Percentiles rank a stretch among this genome's conserved stretches.
Evolutionary conservation across 306 rosid species (phyloP).

Genomic region (Prunus mume): DNA sequence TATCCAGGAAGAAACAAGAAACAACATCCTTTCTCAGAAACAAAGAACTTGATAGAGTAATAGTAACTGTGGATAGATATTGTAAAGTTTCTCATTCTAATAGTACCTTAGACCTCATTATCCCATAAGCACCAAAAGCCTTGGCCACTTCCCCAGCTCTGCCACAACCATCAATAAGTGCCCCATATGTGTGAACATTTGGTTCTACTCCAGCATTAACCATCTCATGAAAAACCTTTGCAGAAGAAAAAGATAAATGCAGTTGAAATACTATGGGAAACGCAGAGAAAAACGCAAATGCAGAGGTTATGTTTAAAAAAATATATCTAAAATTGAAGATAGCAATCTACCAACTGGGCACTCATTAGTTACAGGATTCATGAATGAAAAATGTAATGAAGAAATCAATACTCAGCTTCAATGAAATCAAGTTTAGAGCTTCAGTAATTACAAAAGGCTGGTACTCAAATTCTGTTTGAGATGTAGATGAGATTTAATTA

Average conservation of each 20-base stretch:
- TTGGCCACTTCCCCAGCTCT: slow-evolving; percentile 96
- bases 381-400: not conserved
- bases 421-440: not conserved
- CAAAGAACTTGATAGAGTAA: slow-evolving; percentile 12
- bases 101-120: slow-evolving; percentile 95
- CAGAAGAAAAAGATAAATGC: slow-evolving; percentile 11
- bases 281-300: slow-evolving; percentile 13
- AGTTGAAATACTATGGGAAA: slow-evolving; percentile 17
- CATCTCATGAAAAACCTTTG: slow-evolving; percentile 86
- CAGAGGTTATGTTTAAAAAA: slow-evolving; percentile 3
- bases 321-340: not conserved
- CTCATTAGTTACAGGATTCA: not conserved
- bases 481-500: not conserved
- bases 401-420: not conserved
- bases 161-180: slow-evolving; percentile 97
- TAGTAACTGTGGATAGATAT: slow-evolving; percentile 7
- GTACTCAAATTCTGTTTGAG: not conserved
- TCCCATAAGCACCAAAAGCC: slow-evolving; percentile 98
- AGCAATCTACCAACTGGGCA: not conserved
- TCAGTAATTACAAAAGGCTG: not conserved
- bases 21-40: not conserved
- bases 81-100: slow-evolving; percentile 16
- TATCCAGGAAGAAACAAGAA: slow-evolving; percentile 20
- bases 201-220: slow-evolving; percentile 91
- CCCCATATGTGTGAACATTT: slow-evolving; percentile 85